Evolutionary conservation across 106 monocot species (phyloP), one percentile per base, ranked within the genome.

Genomic region (Agapanthus africanus): DNA sequence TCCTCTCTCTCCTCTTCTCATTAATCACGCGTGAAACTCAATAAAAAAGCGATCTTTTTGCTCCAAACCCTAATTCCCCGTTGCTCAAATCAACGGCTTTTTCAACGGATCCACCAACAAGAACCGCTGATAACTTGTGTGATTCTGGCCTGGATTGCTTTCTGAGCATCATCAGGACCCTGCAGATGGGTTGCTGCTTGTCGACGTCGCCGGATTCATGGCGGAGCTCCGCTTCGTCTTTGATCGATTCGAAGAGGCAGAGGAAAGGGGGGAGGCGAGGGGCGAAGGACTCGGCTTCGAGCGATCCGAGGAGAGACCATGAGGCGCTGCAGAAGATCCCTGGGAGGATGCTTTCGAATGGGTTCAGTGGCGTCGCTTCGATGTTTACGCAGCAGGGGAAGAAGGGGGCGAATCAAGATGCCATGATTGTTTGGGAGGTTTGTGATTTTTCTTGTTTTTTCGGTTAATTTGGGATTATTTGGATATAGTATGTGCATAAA

Each of bases 371-470:
- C 4, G 15, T 67, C 14, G 66, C 74, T 27, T 74, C 66, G 11
- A 52, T 74, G 27, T 74, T 74, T 19, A 66, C 65, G 1, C 74
- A 67, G 74, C 74, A 74, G 44, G 74, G 74, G 49, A 74, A 57
- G 66, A 74, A 74, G 49, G 74, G 74, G 11, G 40, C 65, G 2
- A 74, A 74, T 65, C 74, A 74, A 40, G 74, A 74, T 22, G 74
- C 74, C 21, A 74, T 74, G 74, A 56, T 74, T 41, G 74, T 74
- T 7, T 74, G 74, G 74, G 74, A 74, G 74, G 74, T 75, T 8
- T 46, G 6, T 33, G 56, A 14, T 27, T 37, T 15, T 56, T 59
- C 11, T 33, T 32, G 46, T 2, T 47, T 47, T 47, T 47, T 47
- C 19, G 13, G 1, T 47, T 47, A 47, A 5, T 47, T 47, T 47